Conservation (phyloP, 352 stramenopile species). For the Aphanomyces stellatus region DNA sequence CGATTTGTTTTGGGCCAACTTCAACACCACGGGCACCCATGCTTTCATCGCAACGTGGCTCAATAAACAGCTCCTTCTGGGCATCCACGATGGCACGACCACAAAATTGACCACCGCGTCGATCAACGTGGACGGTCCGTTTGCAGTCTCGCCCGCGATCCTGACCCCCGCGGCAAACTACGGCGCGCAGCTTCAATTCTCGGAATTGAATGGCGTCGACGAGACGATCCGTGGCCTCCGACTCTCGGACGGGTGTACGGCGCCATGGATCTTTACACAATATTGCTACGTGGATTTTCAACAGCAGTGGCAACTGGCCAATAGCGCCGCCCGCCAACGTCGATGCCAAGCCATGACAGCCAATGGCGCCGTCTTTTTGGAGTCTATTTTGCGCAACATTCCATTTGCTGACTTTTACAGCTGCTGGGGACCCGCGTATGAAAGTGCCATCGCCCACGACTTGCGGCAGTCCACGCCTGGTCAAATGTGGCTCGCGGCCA, state of each 20-base stretch:
- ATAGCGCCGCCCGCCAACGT: not conserved
- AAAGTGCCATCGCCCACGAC: not conserved
- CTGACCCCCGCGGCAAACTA: not conserved
- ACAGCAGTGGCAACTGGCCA: not conserved
- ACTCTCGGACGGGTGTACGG: not conserved
- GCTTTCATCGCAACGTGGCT: not conserved
- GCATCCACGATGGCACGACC: not conserved
- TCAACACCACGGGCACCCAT: not conserved
- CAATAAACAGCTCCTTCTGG: not conserved
- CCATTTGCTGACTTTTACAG: not conserved
- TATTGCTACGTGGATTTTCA: constrained; percentile 18
- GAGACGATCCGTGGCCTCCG: not conserved
- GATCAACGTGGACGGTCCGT: not conserved
- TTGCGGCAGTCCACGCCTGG: constrained; percentile 26
- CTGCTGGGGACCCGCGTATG: constrained; percentile 1
- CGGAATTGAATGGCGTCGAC: not conserved
- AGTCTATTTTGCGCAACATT: constrained; percentile 8
- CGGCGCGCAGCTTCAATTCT: not conserved
- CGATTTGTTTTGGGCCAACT: not conserved
- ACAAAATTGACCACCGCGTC: not conserved
- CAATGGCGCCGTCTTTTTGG: constrained; percentile 9
- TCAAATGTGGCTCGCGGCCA: constrained; percentile 87
- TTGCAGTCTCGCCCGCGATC: not conserved
- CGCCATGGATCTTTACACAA: constrained; percentile 5
- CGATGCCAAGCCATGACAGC: not conserved